phyloP scores from a whole-genome alignment of 768 basidiomycete species.

The Dendrothele bispora region DNA sequence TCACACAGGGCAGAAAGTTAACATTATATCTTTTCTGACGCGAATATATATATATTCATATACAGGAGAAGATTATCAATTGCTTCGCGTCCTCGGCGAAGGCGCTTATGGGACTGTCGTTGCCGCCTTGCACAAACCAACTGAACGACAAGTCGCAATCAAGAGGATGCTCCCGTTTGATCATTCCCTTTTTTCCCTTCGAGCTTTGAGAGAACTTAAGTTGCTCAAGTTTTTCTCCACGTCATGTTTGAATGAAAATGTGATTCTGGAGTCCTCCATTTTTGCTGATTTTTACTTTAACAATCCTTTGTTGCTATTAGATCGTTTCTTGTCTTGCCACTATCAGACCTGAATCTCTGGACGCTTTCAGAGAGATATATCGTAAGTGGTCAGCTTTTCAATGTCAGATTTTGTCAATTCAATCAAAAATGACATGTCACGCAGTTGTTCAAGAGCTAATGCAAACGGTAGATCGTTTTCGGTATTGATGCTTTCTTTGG shows the following conservation, averaged over 20 bases:
- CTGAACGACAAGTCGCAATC: conserved; percentile 85
- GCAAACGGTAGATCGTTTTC: too few relatives aligned
- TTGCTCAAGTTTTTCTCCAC: conserved; percentile 83
- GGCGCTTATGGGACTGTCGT: conserved; percentile 91
- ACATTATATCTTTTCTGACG: too few relatives aligned
- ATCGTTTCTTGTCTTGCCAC: conserved; percentile 94
- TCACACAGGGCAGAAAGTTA: too few relatives aligned
- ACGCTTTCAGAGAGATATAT: conserved; percentile 86
- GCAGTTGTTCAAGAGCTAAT: conserved; percentile 84
- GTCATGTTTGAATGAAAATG: conserved; percentile 79
- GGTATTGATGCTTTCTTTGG: too few relatives aligned
- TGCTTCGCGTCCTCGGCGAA: conserved; percentile 76
- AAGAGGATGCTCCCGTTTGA: conserved; percentile 96
- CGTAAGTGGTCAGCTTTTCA: conserved; percentile 38
- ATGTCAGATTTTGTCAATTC: neutral
- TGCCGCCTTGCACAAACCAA: conserved; percentile 82
- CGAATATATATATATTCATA: too few relatives aligned
- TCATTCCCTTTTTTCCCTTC: conserved; percentile 86
- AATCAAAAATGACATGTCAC: conserved; percentile 8
- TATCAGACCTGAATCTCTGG: conserved; percentile 72
- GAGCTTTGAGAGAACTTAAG: conserved; percentile 90
- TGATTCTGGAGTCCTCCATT: conserved; percentile 25
- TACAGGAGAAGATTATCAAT: conserved; percentile 68
- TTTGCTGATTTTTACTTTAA: neutral
- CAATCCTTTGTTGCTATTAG: conserved; percentile 20